Evolutionary conservation across 2,329 filamentous ascomycete species (phyloP).

Genomic region (Thyridium curvatum): DNA sequence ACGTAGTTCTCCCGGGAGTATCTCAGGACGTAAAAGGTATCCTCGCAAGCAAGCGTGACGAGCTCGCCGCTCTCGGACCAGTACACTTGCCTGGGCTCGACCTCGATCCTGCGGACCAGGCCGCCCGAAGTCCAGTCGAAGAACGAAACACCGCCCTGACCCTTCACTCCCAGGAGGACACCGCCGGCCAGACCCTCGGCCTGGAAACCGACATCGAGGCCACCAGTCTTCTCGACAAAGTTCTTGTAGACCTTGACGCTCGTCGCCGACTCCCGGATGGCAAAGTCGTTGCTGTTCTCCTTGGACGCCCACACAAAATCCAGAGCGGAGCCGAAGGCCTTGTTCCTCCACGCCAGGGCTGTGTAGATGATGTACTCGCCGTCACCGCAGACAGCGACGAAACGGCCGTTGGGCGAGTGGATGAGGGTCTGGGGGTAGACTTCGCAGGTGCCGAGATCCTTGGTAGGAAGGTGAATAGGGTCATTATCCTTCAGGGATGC

Average conservation of each 20-base stretch:
- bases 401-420: conserved; percentile 88
- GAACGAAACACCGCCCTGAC: conserved; percentile 89
- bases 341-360: conserved; percentile 92
- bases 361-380: conserved; percentile 99
- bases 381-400: conserved; percentile 85
- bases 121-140: conserved; percentile 93
- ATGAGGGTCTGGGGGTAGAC: conserved; percentile 91
- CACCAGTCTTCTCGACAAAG: conserved; percentile 85
- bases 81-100: conserved; percentile 69
- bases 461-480: conserved; percentile 78
- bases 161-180: conserved; percentile 86
- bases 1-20: conserved; percentile 87
- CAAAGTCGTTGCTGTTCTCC: conserved; percentile 97
- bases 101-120: conserved; percentile 87
- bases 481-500: conserved; percentile 79
- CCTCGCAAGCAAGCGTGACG: conserved; percentile 86
- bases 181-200: conserved; percentile 88
- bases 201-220: conserved; percentile 90
- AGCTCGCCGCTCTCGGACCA: conserved; percentile 97
- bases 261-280: conserved; percentile 88
- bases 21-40: conserved; percentile 88
- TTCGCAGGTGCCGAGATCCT: conserved; percentile 93
- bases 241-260: conserved; percentile 98
- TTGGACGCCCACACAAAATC: conserved; percentile 98
- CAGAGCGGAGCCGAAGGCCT: conserved; percentile 89